phyloP scores from a whole-genome alignment of 2,329 filamentous ascomycete genomes.

The Botryotinia narcissicola region DNA sequence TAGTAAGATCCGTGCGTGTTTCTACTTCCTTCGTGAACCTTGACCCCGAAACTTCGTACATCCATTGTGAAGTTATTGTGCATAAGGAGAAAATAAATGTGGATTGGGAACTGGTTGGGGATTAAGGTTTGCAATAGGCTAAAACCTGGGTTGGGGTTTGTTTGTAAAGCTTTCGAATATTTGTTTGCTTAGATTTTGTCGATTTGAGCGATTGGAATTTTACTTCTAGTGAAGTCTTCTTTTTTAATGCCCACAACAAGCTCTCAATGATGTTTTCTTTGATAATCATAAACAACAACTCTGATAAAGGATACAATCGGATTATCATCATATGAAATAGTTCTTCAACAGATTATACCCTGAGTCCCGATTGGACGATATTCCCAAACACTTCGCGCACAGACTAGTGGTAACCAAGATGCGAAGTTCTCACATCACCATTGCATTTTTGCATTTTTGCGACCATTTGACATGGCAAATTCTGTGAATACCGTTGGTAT shows the following conservation, averaged over 20 bases:
- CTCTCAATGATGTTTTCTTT: neutral
- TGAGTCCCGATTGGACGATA: conserved; percentile 4
- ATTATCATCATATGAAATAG: neutral
- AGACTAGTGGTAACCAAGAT: conserved; percentile 15
- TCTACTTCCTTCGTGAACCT: conserved; percentile 7
- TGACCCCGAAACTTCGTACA: neutral
- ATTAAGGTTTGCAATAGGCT: neutral
- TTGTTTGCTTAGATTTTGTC: neutral
- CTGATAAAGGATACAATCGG: neutral
- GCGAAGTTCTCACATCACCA: conserved; percentile 10
- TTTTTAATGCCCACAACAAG: neutral
- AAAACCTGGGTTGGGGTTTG: neutral
- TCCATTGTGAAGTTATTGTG: neutral
- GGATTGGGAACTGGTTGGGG: neutral
- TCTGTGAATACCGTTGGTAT: neutral
- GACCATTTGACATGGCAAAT: neutral
- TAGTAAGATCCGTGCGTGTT: conserved; percentile 15
- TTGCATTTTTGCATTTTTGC: neutral
- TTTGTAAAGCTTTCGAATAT: neutral
- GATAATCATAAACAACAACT: neutral
- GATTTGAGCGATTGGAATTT: neutral
- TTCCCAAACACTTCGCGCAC: conserved; percentile 17
- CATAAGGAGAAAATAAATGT: neutral
- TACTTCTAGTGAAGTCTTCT: conserved; percentile 1
- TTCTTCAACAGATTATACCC: neutral